Evolutionary conservation across 352 stramenopile genomes (phyloP), one percentile per base, ranked within the genome.

Genomic region (Poterioochromonas sp.): DNA sequence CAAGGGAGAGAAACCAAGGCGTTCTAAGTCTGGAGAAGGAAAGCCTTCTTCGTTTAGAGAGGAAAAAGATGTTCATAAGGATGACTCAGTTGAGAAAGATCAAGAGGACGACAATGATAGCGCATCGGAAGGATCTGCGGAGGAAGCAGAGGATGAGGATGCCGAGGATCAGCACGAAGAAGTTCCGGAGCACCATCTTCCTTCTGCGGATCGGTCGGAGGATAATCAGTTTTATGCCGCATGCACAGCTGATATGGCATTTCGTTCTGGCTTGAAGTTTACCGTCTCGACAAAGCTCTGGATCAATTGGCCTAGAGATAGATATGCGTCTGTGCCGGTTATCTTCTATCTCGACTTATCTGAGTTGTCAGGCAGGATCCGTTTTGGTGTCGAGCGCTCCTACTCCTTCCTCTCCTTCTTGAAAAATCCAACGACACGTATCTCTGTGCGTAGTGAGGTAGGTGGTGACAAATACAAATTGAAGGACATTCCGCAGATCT

Each of bases 241-340:
- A 18, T 74, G 65, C 40, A 74, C 39, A 12, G 65, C 65, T 58
- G 65, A 74, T 54, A 54, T 74, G n/a, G 65, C 43, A 29, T 74
- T 74, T n/a, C 37, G 65, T 8, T 58, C 37, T 35, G 65, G 65
- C 37, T 26, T 74, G 3, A 51, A 54, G 37, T 74, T 74, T 37
- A 74, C 65, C 41, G 29, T 74, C 37, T 8, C 37, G 1, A 74
- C 65, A 18, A 51, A 39, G 34, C 29, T 74, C 5, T 74, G 37
- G 37, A 8, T 74, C 5, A 74, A 74, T 39, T 74, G 65, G 65
- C 65, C 65, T 34, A 3, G 40, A 35, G 65, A 74, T n/a, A 29
- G 41, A 8, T 74, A 54, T 39, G 65, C 40, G 11, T 74, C 41
- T 35, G 41, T 74, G 3, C 65, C 65, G 1, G 32, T 74, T 5